Evolutionary conservation across 805 yeast species (phyloP), one percentile per base, ranked within the genome.

Genomic region (Cyberlindnera suaveolens): DNA sequence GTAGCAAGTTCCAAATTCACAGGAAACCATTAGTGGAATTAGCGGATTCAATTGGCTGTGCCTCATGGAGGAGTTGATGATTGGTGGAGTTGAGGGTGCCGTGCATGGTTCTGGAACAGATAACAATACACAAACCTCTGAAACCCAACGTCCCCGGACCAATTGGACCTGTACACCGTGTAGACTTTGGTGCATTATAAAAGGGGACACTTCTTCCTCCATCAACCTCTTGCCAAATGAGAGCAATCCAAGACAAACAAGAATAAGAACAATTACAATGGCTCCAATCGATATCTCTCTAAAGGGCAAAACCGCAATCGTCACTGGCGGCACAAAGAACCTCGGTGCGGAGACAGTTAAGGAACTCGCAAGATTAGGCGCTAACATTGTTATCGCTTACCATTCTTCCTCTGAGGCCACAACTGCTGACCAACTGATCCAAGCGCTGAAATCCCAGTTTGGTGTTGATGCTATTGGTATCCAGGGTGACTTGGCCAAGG

Each of bases 241-340:
- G 9, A 36, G 32, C 16, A 20, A 29, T 36, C 18, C 16, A 32
- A 14, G 17, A 31, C 16, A 8, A 41, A 9, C 20, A 16, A 27
- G 20, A 31, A 46, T 23, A 8, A 23, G 11, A 9, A 23, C 27
- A 18, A 18, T n/a, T n/a, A 8, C 27, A 11, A 53, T 53, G 57
- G 46, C 57, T 31, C 43, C 53, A 41, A 36, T 54, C 46, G 43
- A 53, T 20, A 54, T 58, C 47, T 52, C 59, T 36, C 51, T 60
- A 30, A 55, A 52, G 38, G 81, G 78, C 41, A 74, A 78, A 57
- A 66, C 71, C 40, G 79, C 75, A 9, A 39, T 78, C 31, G 70
- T 79, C 56, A 71, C 83, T 18, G 85, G 85, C 38, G 84, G 82
- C 31, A 74, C 72, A 51, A 79, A 78, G 67, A 78, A 78, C 58